Evolutionary conservation across 2,329 filamentous ascomycete genomes (phyloP), one percentile per base, ranked within the genome.

Genomic region (Amylocarpus encephaloides): DNA sequence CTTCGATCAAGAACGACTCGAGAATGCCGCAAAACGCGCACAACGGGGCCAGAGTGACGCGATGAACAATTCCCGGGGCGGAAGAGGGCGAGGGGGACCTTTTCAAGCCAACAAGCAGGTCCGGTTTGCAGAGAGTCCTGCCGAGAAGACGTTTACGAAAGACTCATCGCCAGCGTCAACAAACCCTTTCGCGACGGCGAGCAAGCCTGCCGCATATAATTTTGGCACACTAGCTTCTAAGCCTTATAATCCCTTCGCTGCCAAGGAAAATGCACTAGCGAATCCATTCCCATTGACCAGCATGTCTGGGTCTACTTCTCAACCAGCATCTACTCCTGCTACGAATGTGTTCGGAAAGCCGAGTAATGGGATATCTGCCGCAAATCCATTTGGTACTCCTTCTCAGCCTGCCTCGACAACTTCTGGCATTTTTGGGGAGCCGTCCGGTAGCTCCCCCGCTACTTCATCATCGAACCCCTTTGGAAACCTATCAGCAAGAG

Each of bases 301-400:
- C 22, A 26, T 4, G 22, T 26, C 7, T 7, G 22, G 7, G 22
- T 50, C 50, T 40, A n/a, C 29, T 18, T 41, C 46, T 15, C 15
- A 44, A 32, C 34, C 35, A 33, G 26, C 26, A 16, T n/a, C 18
- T 34, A 22, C 35, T 19, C 36, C 26, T 19, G 54, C 40, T 30
- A 47, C 41, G 32, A 53, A 7, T 44, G 55, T 30, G 18, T 55
- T 83, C 1, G 82, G 13, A 26, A 16, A 35, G 15, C 6, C 52
- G 9, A 36, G 12, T 10, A 36, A 36, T 36, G 34, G 34, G 15
- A 48, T 9, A 39, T 13, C 12, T 13, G 12, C 34, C 15, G 9
- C 34, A 16, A 54, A 48, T 46, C 48, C 51, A 30, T 60, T 59
- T 40, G 53, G 54, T 10, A 48, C 53, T 15, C 44, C 54, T 38